A percentile compares a stretch with the other conserved stretches of the same genome.
phyloP scores from a whole-genome alignment of 306 rosid genomes.

The Abrus precatorius region DNA sequence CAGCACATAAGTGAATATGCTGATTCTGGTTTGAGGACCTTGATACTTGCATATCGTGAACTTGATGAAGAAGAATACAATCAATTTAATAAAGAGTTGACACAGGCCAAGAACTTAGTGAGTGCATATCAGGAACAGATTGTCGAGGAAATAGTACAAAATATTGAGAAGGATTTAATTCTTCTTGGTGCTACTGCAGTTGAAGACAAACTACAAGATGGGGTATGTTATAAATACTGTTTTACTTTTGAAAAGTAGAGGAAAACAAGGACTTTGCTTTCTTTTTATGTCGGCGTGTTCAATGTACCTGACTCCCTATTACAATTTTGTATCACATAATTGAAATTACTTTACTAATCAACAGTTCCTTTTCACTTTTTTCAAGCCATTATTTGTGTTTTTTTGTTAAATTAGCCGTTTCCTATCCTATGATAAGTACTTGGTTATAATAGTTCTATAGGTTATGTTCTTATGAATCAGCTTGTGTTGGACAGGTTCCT shows the following conservation, averaged over 20 bases:
- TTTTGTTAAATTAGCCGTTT: conserved; percentile 6
- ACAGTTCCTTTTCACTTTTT: conserved; percentile 18
- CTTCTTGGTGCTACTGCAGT: conserved; percentile 99
- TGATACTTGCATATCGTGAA: conserved; percentile 88
- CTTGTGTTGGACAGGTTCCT: conserved; percentile 75
- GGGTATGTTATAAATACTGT: conserved; percentile 62
- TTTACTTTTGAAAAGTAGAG: conserved; percentile 32
- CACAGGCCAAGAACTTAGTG: conserved; percentile 80
- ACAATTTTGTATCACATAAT: conserved; percentile 3
- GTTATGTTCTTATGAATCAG: conserved; percentile 40
- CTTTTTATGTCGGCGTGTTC: not conserved
- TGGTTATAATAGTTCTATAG: conserved; percentile 1
- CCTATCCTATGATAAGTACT: conserved; percentile 10
- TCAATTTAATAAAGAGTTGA: conserved; percentile 66
- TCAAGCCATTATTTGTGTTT: not conserved
- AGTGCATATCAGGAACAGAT: conserved; percentile 81
- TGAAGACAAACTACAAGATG: conserved; percentile 97
- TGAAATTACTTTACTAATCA: not conserved
- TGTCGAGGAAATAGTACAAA: conserved; percentile 73
- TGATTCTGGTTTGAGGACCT: conserved; percentile 97
- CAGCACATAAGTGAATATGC: conserved; percentile 85
- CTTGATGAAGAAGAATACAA: conserved; percentile 74
- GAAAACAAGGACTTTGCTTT: not conserved
- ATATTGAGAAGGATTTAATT: conserved; percentile 84
- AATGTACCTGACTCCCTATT: not conserved